These are phyloP conservation scores for Lactuca saligna DNA, from an alignment of 129 eudicot species.

Conservation along the genomic window DNA sequence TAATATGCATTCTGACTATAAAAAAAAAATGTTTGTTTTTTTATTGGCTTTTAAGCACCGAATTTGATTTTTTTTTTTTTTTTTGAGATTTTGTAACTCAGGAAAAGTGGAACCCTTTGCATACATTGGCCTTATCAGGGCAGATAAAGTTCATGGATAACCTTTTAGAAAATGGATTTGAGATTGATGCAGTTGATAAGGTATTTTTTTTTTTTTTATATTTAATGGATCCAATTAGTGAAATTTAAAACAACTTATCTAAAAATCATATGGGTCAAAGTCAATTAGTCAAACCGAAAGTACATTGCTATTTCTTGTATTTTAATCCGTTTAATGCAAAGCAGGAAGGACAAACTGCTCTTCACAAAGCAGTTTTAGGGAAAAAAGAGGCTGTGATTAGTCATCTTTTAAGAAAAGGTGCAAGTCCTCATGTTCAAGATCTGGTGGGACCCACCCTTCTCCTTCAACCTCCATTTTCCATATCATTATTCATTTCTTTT, in stretches of 20 bases:
- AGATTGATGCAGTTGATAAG: constrained; percentile 68
- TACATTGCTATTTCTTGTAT: not conserved
- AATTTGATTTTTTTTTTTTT: not conserved
- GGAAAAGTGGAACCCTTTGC: constrained; percentile 84
- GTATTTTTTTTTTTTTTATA: constrained; percentile 25
- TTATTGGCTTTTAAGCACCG: not conserved
- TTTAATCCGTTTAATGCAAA: not conserved
- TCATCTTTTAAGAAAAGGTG: constrained; percentile 90
- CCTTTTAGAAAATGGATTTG: constrained; percentile 57
- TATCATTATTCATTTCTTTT: not conserved
- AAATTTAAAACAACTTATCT: too few species aligned
- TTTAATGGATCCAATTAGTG: not conserved
- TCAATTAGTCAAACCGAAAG: not conserved
- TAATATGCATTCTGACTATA: not conserved
- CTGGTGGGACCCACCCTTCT: constrained; percentile 43
- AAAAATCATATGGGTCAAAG: too few species aligned
- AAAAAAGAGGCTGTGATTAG: constrained; percentile 90
- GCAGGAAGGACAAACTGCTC: constrained; percentile 86
- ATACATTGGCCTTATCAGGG: constrained; percentile 75
- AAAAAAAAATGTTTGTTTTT: not conserved
- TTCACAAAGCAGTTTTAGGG: constrained; percentile 69
- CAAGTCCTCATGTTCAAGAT: constrained; percentile 67
- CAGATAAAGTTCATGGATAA: constrained; percentile 78
- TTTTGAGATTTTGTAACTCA: constrained; percentile 19
- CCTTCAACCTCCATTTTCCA: not conserved